Conservation (phyloP, 2,329 filamentous ascomycete species). For the Cytospora schulzeri region DNA sequence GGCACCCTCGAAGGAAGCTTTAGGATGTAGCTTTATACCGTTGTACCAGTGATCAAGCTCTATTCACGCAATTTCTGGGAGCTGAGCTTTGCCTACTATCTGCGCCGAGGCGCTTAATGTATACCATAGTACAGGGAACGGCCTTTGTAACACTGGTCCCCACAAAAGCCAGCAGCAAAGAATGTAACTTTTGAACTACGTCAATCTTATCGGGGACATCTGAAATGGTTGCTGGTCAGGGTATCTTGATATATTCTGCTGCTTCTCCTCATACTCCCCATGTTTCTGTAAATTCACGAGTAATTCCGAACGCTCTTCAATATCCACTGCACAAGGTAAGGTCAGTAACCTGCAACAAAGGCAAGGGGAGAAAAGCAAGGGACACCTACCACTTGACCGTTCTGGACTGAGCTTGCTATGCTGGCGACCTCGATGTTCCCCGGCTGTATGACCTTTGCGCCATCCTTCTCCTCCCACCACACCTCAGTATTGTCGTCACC, state of each 20-base stretch:
- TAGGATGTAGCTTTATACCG: too few relatives aligned
- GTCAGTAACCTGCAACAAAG: constrained; percentile 27
- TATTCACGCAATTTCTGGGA: neutral
- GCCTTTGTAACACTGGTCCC: neutral
- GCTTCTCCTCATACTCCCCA: too few relatives aligned
- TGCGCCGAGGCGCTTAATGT: neutral
- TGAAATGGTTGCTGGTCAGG: too few relatives aligned
- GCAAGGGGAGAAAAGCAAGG: neutral
- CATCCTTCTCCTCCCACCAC: constrained; percentile 79
- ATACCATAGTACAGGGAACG: neutral
- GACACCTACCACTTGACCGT: constrained; percentile 73
- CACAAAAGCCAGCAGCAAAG: neutral
- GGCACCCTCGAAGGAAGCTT: too few relatives aligned
- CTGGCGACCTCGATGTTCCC: constrained; percentile 75
- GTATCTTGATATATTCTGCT: neutral
- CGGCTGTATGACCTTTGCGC: constrained; percentile 74
- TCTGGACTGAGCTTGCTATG: constrained; percentile 75
- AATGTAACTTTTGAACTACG: neutral
- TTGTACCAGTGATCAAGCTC: neutral
- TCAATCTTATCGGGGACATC: neutral
- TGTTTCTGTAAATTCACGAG: constrained; percentile 28
- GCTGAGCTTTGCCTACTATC: too few relatives aligned
- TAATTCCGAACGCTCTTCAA: constrained; percentile 56
- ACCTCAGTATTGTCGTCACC: constrained; percentile 63
- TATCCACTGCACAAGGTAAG: constrained; percentile 58